Evolutionary conservation across 345 rosid genomes (phyloP), one percentile per base, ranked within the genome.

Genomic region (Turritis glabra): DNA sequence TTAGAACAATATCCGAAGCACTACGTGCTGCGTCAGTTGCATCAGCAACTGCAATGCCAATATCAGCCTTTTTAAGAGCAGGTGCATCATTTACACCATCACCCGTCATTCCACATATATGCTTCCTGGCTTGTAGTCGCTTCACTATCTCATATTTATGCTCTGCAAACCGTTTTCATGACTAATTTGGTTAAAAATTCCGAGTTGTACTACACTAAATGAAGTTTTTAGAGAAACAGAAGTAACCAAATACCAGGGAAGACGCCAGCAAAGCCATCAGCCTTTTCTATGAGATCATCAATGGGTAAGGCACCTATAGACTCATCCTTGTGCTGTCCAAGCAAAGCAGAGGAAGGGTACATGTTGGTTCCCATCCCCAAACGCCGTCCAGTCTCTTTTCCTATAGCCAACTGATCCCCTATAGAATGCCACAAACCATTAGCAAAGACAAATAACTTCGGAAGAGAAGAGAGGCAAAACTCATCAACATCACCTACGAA

Each of bases 181-280:
- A 27, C 41, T 22, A 43, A 41, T 21, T 29, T 46, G 37, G 53
- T 67, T 50, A 26, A 35, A 11, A 43, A 3, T 4, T 55, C 47
- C 1, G 5, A 54, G 52, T 46, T 27, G 32, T 40, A 62, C 12
- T 9, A 44, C 1, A 22, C 21, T 58, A 7, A 27, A 63, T 5
- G 37, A 38, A 27, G 26, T 18, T 11, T 41, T 35, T 6, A 10
- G 29, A 27, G 27, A 29, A 40, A 44, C 13, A 37, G 50, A 50
- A 37, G 40, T 23, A 74, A 23, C 7, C 21, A 52, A 41, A 43
- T 86, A 95, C 99, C 99, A 68, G 99, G 99, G 76, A 95, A 95
- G 64, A 95, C 98, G 14, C 99, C 99, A 80, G 98, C 99, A 82
- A 95, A 95, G n/a, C 99, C 99, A 85, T 95, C 99, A 33, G 99